Evolutionary conservation across 345 rosid species (phyloP).

Genomic region (Rhodomyrtus tomentosa): DNA sequence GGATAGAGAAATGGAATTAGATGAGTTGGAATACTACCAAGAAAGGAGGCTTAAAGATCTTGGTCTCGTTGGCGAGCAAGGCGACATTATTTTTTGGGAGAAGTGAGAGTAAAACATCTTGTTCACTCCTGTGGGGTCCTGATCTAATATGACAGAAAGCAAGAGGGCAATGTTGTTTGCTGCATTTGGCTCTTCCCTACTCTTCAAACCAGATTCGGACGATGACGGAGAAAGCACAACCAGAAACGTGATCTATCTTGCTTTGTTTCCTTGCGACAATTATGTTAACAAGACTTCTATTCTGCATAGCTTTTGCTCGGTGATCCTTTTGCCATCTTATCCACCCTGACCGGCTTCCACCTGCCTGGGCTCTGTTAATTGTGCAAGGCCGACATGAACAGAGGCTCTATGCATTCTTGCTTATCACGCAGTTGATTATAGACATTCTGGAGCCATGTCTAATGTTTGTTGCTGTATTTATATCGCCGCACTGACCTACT

Average conservation of each 20-base stretch:
- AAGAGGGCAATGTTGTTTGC: neutral
- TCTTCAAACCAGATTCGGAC: neutral
- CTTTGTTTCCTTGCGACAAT: neutral
- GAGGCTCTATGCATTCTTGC: neutral
- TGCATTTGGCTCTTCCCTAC: neutral
- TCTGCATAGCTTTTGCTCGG: neutral
- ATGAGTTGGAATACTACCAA: conserved; percentile 75
- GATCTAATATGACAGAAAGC: neutral
- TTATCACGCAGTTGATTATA: neutral
- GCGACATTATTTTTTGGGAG: conserved; percentile 97
- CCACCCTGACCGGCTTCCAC: neutral
- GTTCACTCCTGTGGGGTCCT: neutral
- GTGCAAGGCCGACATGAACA: neutral
- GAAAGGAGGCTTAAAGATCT: conserved; percentile 84
- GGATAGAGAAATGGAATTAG: conserved; percentile 57
- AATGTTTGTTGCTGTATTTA: neutral
- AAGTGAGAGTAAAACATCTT: conserved; percentile 9
- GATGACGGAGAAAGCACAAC: neutral
- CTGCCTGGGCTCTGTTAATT: neutral
- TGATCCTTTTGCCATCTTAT: neutral
- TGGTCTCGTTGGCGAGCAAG: conserved; percentile 92
- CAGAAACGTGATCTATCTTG: neutral
- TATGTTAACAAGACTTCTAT: neutral
- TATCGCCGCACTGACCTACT: neutral
- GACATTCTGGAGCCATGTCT: neutral